A percentile compares a stretch with the other conserved stretches of the same genome.
Conservation (phyloP, 1,284 basidiomycete species). For the Kalmanozyma brasiliensis region DNA sequence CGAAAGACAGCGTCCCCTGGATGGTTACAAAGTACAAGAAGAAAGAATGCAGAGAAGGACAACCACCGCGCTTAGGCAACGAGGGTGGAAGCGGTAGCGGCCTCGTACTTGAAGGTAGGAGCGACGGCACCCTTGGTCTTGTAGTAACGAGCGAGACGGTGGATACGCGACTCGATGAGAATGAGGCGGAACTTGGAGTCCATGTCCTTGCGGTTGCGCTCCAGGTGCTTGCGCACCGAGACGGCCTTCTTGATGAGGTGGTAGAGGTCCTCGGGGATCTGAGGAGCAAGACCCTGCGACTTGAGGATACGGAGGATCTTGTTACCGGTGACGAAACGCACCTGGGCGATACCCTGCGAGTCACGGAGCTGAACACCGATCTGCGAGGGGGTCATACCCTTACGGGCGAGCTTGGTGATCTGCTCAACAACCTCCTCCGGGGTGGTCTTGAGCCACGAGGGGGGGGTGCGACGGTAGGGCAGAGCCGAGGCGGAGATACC, state of each 20-base stretch:
- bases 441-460: conserved; percentile 95
- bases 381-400: conserved; percentile 96
- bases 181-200: conserved; percentile 92
- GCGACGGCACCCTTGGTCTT: conserved; percentile 97
- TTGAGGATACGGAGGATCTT: conserved; percentile 99
- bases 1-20: background rate
- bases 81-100: conserved; percentile 68
- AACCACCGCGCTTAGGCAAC: conserved; percentile 59
- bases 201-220: conserved; percentile 89
- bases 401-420: conserved; percentile 96
- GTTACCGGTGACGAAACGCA: conserved; percentile 98
- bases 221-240: conserved; percentile 97
- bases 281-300: conserved; percentile 91
- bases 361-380: conserved; percentile 98
- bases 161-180: conserved; percentile 98
- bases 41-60: background rate
- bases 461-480: conserved; percentile 93
- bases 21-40: conserved; percentile 29
- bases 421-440: conserved; percentile 95
- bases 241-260: conserved; percentile 99
- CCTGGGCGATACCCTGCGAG: conserved; percentile 93
- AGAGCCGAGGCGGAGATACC: conserved; percentile 83
- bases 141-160: conserved; percentile 94
- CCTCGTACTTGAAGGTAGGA: conserved; percentile 83
- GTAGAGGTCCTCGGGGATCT: conserved; percentile 99